Evolutionary conservation across 2,329 filamentous ascomycete species (phyloP).

Genomic region (Neoarthrinium moseri): DNA sequence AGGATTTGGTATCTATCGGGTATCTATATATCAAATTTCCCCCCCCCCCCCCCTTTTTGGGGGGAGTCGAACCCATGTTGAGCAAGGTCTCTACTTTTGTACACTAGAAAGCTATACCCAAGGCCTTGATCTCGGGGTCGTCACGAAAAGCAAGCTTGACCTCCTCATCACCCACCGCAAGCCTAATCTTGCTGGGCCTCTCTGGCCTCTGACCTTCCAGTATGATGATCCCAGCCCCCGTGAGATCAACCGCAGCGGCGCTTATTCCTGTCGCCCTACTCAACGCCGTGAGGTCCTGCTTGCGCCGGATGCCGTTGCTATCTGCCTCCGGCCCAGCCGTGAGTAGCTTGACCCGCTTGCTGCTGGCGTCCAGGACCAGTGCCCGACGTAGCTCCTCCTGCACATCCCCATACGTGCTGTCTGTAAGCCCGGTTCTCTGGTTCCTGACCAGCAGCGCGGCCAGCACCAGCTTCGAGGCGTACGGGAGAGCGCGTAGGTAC

Average conservation of each 20-base stretch:
- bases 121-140: conserved; percentile 79
- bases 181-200: conserved; percentile 79
- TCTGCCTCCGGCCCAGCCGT: conserved; percentile 13
- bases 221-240: conserved; percentile 83
- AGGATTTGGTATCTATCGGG: too few relatives aligned
- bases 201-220: conserved; percentile 80
- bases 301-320: conserved; percentile 14
- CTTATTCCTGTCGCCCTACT: conserved; percentile 45
- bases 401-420: conserved; percentile 86
- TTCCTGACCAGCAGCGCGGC: conserved; percentile 77
- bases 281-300: conserved; percentile 15
- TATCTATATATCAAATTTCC: too few relatives aligned
- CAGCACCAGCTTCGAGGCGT: conserved; percentile 82
- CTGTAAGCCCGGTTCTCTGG: conserved; percentile 78
- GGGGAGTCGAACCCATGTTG: too few relatives aligned
- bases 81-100: conserved; percentile 11
- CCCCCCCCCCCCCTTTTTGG: too few relatives aligned
- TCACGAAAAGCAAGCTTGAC: conserved; percentile 84
- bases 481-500: conserved; percentile 77
- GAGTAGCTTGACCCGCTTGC: conserved; percentile 61
- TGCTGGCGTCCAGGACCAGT: conserved; percentile 58
- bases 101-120: conserved; percentile 57
- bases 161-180: conserved; percentile 88
- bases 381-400: conserved; percentile 80
- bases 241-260: conserved; percentile 75